phyloP scores from a whole-genome alignment of 176 grass and related monocot genomes.

The Areca catechu region DNA sequence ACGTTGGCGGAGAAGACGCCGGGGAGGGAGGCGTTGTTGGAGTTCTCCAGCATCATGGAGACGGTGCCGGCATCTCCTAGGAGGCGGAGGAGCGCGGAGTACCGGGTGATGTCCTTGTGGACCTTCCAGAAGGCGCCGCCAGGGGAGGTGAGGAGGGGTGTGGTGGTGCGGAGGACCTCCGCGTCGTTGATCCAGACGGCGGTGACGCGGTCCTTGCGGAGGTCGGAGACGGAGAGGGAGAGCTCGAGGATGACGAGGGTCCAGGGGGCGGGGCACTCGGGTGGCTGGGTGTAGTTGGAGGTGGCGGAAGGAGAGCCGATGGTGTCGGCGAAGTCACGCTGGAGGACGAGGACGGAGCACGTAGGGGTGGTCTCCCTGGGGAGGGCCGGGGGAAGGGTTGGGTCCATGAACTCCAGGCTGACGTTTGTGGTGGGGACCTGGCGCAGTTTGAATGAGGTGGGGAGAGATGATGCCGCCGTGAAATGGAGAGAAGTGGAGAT shows the following conservation, averaged over 20 bases:
- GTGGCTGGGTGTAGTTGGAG: constrained; percentile 4
- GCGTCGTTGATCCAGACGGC: constrained; percentile 7
- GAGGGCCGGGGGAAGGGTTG: constrained; percentile 4
- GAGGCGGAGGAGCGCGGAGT: not conserved
- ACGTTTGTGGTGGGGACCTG: no score
- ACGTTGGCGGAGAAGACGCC: constrained; percentile 3
- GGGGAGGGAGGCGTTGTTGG: not conserved
- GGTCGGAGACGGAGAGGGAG: not conserved
- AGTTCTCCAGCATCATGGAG: not conserved
- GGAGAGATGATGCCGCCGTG: no score
- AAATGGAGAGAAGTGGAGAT: no score
- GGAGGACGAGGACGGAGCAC: constrained; percentile 3
- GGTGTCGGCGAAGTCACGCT: constrained; percentile 5
- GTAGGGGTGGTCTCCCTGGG: not conserved
- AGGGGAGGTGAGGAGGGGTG: not conserved
- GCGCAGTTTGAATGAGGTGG: no score
- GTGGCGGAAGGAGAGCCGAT: not conserved
- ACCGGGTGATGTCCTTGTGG: constrained; percentile 9
- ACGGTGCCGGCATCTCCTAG: not conserved
- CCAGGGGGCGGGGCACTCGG: constrained; percentile 3
- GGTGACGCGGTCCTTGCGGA: constrained; percentile 1
- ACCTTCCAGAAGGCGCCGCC: constrained; percentile 3
- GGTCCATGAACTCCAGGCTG: not conserved
- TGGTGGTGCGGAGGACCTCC: constrained; percentile 8
- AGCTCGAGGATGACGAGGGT: constrained; percentile 5